A percentile compares a stretch with the other conserved stretches of the same genome.
Conservation (phyloP, 164 flowering plant genomes). For the Stephania japonica region DNA sequence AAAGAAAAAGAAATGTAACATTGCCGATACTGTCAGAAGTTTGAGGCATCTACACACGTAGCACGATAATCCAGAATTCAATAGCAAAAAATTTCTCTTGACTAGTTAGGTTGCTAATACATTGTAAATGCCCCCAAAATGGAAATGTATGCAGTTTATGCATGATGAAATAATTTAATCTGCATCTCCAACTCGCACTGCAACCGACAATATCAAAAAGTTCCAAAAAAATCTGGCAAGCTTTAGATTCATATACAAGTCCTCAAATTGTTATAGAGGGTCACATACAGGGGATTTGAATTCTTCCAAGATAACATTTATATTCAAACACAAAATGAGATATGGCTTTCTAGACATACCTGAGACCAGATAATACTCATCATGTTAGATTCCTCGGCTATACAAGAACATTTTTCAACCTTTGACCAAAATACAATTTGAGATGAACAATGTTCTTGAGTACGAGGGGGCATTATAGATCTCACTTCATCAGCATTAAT, state of each 20-base stretch:
- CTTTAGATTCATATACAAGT: conserved; percentile 6
- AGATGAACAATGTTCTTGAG: conserved; percentile 3
- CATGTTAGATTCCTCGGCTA: conserved; percentile 6
- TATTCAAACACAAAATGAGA: conserved; percentile 9
- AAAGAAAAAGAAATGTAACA: no score
- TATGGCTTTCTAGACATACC: conserved; percentile 5
- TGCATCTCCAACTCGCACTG: background rate
- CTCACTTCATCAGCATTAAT: background rate
- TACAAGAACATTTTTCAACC: background rate
- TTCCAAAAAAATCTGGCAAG: background rate
- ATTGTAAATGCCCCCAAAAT: background rate
- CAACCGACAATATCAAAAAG: background rate
- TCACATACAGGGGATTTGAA: conserved; percentile 17
- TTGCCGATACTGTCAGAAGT: background rate
- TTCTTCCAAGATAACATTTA: background rate
- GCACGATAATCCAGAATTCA: background rate
- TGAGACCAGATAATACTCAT: background rate
- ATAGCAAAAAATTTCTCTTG: background rate
- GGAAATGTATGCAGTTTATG: background rate
- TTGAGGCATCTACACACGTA: background rate
- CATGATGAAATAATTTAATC: background rate
- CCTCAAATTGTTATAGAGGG: background rate
- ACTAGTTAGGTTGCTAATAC: background rate
- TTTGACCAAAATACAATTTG: background rate
- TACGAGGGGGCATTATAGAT: background rate